These are phyloP conservation scores for Fistulinella prunicolor DNA, from an alignment of 768 basidiomycete genomes.

Conservation along the genomic window DNA sequence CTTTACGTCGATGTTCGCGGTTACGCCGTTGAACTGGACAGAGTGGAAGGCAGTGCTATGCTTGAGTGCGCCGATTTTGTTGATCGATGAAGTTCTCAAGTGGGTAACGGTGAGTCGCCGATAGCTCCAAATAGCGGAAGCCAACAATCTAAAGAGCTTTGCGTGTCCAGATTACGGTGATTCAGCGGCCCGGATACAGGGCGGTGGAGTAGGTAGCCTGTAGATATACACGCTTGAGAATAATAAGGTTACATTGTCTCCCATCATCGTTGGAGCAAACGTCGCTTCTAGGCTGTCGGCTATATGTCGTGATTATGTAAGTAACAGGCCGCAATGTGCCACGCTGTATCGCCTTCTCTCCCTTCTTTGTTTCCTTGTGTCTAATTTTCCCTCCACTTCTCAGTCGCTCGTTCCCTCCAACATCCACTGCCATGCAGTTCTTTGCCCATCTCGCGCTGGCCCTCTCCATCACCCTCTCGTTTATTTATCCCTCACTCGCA, in stretches of 20 bases:
- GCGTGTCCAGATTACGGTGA: conserved; percentile 44
- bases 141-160: conserved; percentile 3
- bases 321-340: neutral
- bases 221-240: conserved; percentile 1
- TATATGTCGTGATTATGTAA: conserved; percentile 7
- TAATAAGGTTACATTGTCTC: no score
- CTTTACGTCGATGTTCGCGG: conserved; percentile 88
- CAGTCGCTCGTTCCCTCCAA: conserved; percentile 22
- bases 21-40: conserved; percentile 87
- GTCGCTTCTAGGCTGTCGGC: no score
- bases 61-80: conserved; percentile 82
- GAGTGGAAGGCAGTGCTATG: conserved; percentile 95
- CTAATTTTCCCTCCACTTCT: conserved; percentile 2
- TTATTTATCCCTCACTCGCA: conserved; percentile 17
- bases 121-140: no score
- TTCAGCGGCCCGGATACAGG: conserved; percentile 43
- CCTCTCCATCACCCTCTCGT: conserved; percentile 17
- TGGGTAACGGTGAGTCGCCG: conserved; percentile 60
- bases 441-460: conserved; percentile 18
- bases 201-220: neutral
- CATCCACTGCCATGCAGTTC: conserved; percentile 19
- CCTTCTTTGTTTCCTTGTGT: conserved; percentile 1
- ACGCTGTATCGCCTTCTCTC: neutral
- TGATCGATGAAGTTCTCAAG: conserved; percentile 91
- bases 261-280: no score